These are phyloP conservation scores for Begonia masoniana DNA, from an alignment of 306 rosid genomes.

Conservation along the genomic window DNA sequence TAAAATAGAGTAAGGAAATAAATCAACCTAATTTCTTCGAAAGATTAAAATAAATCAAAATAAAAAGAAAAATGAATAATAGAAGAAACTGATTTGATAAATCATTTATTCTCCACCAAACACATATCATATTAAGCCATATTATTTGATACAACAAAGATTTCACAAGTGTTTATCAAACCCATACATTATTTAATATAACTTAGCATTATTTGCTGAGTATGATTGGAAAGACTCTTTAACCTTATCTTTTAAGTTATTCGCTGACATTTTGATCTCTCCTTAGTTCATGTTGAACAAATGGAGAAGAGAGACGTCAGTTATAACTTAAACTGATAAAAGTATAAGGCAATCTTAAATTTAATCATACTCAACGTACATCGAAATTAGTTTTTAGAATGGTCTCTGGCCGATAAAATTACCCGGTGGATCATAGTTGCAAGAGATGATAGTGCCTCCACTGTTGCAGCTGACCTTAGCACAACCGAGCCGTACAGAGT, in stretches of 20 bases:
- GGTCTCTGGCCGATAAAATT: constrained; percentile 35
- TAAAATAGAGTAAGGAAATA: too few relatives aligned
- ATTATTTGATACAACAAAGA: too few relatives aligned
- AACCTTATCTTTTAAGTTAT: not conserved
- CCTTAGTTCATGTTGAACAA: not conserved
- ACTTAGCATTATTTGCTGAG: not conserved
- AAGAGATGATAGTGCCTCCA: constrained; percentile 32
- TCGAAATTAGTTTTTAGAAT: not conserved
- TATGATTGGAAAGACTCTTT: not conserved
- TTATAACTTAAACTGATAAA: not conserved
- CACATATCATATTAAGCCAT: too few relatives aligned
- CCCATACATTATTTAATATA: too few relatives aligned
- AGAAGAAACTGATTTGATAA: too few relatives aligned
- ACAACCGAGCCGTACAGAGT: constrained; percentile 36
- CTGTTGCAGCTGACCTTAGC: constrained; percentile 35
- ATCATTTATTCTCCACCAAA: too few relatives aligned
- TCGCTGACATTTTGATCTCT: not conserved
- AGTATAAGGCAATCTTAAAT: not conserved
- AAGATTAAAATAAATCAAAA: too few relatives aligned
- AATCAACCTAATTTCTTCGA: too few relatives aligned
- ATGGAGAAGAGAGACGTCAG: not conserved
- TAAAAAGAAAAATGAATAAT: too few relatives aligned
- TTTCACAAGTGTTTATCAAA: too few relatives aligned
- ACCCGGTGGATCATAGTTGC: constrained; percentile 54
- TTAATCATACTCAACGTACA: too few relatives aligned